Evolutionary conservation across 2,329 filamentous ascomycete genomes (phyloP).

Genomic region (Penicillium fuscoglaucum): DNA sequence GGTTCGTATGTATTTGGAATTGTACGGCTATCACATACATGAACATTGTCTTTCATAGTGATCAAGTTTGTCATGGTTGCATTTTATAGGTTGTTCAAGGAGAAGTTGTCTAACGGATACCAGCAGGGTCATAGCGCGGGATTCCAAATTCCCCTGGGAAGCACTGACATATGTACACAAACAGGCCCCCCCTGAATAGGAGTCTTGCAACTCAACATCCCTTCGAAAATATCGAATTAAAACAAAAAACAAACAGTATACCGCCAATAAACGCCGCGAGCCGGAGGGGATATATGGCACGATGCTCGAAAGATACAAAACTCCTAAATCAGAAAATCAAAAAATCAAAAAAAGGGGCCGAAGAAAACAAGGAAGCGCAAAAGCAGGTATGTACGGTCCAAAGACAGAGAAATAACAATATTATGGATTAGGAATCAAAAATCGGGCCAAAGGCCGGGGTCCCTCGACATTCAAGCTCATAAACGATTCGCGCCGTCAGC

Average conservation of each 20-base stretch:
- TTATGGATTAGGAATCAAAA: constrained; percentile 60
- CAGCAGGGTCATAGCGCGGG: constrained; percentile 4
- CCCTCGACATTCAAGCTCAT: constrained; percentile 65
- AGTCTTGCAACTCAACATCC: not conserved
- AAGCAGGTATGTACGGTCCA: constrained; percentile 1
- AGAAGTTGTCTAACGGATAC: not conserved
- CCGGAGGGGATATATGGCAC: not conserved
- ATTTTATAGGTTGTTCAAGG: not conserved
- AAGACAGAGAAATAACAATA: constrained; percentile 5
- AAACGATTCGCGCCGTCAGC: constrained; percentile 68
- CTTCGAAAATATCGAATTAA: not conserved
- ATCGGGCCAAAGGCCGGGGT: constrained; percentile 71
- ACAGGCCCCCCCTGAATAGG: not conserved
- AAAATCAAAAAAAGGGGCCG: not conserved
- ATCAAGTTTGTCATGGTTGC: not conserved
- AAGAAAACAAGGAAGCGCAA: not conserved
- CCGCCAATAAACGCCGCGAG: not conserved
- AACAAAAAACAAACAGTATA: not conserved
- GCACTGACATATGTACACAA: constrained; percentile 8
- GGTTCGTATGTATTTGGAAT: constrained; percentile 5
- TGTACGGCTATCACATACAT: not conserved
- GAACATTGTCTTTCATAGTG: not conserved
- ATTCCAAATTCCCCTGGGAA: constrained; percentile 5
- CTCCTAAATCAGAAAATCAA: not conserved
- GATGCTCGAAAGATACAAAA: not conserved